phyloP scores from a whole-genome alignment of 139 green algal species.

The Chlamydomonas asymmetrica region DNA sequence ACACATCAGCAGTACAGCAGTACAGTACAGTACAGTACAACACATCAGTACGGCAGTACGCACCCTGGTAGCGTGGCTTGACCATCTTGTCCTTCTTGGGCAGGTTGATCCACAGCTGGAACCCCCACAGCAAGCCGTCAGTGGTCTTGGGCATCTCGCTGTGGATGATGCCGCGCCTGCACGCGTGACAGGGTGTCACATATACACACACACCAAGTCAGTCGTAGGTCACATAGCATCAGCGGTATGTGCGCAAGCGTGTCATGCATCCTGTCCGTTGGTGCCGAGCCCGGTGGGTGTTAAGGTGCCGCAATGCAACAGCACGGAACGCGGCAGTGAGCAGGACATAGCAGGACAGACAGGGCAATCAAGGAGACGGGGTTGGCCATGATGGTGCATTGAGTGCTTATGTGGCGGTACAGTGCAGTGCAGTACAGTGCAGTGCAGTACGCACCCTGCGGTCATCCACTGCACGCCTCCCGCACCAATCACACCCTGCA shows the following conservation, averaged over 20 bases:
- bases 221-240: neutral
- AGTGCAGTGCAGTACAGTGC: neutral
- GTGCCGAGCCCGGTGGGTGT: neutral
- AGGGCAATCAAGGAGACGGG: no score
- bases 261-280: neutral
- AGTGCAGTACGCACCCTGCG: constrained; percentile 39
- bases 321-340: constrained; percentile 23
- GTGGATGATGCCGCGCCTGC: constrained; percentile 80
- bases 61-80: no score
- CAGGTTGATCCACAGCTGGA: constrained; percentile 94
- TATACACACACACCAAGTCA: neutral
- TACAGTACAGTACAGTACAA: no score
- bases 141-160: constrained; percentile 78
- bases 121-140: constrained; percentile 75
- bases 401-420: neutral
- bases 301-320: neutral
- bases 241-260: neutral
- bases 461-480: constrained; percentile 95
- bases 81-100: constrained; percentile 87
- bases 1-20: no score
- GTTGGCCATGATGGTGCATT: neutral
- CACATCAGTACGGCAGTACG: no score
- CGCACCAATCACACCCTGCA: constrained; percentile 73
- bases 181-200: neutral
- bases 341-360: no score